A percentile compares a stretch with the other conserved stretches of the same genome.
Evolutionary conservation across 768 basidiomycete species (phyloP).

Genomic region (Albatrellus ellisii): DNA sequence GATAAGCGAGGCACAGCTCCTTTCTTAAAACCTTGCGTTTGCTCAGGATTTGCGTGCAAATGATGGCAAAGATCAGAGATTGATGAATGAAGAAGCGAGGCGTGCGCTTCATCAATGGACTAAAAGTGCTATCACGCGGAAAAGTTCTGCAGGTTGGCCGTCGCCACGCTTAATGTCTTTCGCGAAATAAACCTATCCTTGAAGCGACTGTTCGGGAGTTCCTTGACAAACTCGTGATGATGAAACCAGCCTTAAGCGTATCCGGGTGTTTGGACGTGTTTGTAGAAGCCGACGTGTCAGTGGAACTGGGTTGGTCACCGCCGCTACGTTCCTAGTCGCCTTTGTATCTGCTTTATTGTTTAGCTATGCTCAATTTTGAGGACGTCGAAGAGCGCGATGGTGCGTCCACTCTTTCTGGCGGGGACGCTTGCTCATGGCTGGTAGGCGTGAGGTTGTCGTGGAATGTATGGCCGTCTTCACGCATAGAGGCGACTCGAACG

Average conservation of each 20-base stretch:
- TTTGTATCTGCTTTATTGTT: conserved; percentile 5
- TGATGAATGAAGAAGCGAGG: no score
- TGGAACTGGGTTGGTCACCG: background rate
- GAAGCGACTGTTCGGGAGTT: no score
- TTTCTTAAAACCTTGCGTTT: no score
- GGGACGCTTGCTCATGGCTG: background rate
- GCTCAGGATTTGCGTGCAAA: no score
- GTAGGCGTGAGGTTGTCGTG: conserved; percentile 89
- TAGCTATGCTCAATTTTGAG: conserved; percentile 73
- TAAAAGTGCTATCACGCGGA: no score
- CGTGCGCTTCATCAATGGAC: no score
- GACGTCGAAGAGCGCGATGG: conserved; percentile 97
- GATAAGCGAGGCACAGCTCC: no score
- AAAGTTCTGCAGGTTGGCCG: no score
- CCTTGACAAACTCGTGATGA: background rate
- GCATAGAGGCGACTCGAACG: conserved; percentile 95
- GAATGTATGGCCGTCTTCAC: conserved; percentile 98
- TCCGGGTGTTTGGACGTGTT: background rate
- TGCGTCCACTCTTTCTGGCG: conserved; percentile 22
- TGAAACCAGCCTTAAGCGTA: background rate
- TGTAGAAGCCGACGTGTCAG: conserved; percentile 11
- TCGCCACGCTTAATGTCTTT: no score
- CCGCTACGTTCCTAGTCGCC: background rate
- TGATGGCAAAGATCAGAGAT: no score
- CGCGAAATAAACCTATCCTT: no score